phyloP scores from a whole-genome alignment of 2,329 filamentous ascomycete genomes.

The Aspergillus sp. region DNA sequence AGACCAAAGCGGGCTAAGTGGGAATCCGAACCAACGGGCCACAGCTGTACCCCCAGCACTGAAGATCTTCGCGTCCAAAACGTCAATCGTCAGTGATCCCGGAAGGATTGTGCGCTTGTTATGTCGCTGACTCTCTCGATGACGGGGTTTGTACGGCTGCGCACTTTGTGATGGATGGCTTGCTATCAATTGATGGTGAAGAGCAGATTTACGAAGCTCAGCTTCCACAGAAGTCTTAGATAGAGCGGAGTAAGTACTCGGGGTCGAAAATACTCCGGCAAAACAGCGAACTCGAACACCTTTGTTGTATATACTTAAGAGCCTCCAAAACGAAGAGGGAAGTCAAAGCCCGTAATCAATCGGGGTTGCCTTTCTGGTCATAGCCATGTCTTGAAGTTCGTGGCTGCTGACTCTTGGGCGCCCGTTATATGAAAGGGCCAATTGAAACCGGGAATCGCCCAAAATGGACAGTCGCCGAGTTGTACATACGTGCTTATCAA shows the following conservation, averaged over 20 bases:
- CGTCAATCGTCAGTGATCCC: not conserved
- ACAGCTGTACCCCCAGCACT: conserved; percentile 6
- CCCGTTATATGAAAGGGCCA: not conserved
- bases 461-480: not conserved
- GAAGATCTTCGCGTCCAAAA: not conserved
- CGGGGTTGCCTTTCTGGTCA: not conserved
- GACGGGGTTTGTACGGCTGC: not conserved
- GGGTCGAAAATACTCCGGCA: conserved; percentile 1
- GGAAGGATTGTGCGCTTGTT: not conserved
- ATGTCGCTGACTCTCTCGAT: not conserved
- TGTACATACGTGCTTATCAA: not conserved
- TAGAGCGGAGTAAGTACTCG: not conserved
- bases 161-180: not conserved
- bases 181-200: not conserved
- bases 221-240: not conserved
- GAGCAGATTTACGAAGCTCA: not conserved
- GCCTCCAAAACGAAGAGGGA: not conserved
- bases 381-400: not conserved
- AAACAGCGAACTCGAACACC: not conserved
- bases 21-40: conserved; percentile 7
- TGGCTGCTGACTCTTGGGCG: not conserved
- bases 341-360: not conserved
- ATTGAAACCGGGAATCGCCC: not conserved
- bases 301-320: not conserved
- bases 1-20: conserved; percentile 8